Base-by-base conservation (phyloP, 495 filamentous ascomycete genomes). In the Penicillium goetzii region DNA sequence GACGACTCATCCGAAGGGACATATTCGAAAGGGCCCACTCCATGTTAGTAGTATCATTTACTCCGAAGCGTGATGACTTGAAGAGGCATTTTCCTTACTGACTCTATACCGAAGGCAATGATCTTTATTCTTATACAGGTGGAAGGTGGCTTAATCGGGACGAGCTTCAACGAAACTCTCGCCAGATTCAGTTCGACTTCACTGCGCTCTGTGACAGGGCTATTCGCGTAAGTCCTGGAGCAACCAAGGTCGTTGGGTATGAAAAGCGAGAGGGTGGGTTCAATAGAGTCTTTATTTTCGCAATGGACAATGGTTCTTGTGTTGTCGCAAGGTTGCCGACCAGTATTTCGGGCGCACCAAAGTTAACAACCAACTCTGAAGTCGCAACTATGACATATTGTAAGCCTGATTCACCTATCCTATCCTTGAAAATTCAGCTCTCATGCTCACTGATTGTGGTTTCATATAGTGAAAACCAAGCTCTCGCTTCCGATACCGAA, bases 361-460 rank as follows among this genome's bases (percentile, higher is more conserved):
- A 59, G 59, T 62, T 80, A 33, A 73, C 76, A 2, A 81, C 77
- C 11, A 72, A 74, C 55, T 81, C 80, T 10, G 78, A 81, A 69
- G 79, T 81, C 30, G 78, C 81, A 34, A 82, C 80, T 10, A 81
- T 81, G 50, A 68, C 59, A 62, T 81, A 81, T 58, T 50, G 79
- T 82, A 68, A 68, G 74, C 50, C 45, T 60, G 8, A 8, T 3
- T 8, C 30, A 49, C n/a, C 23, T 34, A 52, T n/a, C n/a, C n/a
- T n/a, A n/a, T n/a, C n/a, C n/a, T 3, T 32, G 30, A n/a, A n/a
- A n/a, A n/a, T n/a, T n/a, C n/a, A n/a, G n/a, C n/a, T n/a, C n/a
- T n/a, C n/a, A n/a, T n/a, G n/a, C n/a, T n/a, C n/a, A 51, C 62
- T 63, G n/a, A 49, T 55, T 64, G 41, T 41, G 55, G 14, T 43